Evolutionary conservation across 2,329 filamentous ascomycete genomes (phyloP), one percentile per base, ranked within the genome.

Genomic region (Stemphylium beticola): DNA sequence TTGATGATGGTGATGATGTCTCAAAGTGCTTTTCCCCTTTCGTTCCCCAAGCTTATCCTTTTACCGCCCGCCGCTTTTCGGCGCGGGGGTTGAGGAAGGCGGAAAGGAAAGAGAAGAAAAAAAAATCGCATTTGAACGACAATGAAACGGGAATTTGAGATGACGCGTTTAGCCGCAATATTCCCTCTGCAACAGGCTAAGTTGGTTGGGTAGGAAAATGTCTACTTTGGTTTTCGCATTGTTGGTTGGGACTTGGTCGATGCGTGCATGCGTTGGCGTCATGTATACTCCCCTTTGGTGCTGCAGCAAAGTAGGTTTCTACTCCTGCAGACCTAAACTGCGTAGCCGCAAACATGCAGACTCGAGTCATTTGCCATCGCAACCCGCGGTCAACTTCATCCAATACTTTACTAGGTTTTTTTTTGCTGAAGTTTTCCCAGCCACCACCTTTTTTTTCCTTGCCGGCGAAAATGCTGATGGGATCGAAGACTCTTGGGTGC

Each of bases 211-310:
- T 36, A 32, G 41, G 12, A 36, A 26, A 45, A 53, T 54, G 44
- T 55, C 49, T 44, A 18, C 37, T 40, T 43, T 49, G 49, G 43
- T 39, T 52, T 41, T 46, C 48, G 40, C 26, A 49, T 2, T 29
- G 26, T 29, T 29, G 26, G 58, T 54, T 53, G 54, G 50, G 50
- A 54, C 57, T 50, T 66, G 62, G 61, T 58, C 66, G 56, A 62
- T 62, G 62, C 63, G 65, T 65, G 59, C 62, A 64, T 63, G 63
- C 66, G 58, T 67, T 61, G 61, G 61, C 60, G 60, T 64, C 58
- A 61, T 67, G 62, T 66, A 60, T 62, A 57, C 49, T 67, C 65
- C 62, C 58, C 65, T 65, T 62, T 66, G 45, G 45, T 56, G 50
- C 52, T 64, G 58, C 60, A 65, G 56, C 55, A 64, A 29, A 29